phyloP scores from a whole-genome alignment of 371 early-diverging fungal genomes.

The Smittium culicis region DNA sequence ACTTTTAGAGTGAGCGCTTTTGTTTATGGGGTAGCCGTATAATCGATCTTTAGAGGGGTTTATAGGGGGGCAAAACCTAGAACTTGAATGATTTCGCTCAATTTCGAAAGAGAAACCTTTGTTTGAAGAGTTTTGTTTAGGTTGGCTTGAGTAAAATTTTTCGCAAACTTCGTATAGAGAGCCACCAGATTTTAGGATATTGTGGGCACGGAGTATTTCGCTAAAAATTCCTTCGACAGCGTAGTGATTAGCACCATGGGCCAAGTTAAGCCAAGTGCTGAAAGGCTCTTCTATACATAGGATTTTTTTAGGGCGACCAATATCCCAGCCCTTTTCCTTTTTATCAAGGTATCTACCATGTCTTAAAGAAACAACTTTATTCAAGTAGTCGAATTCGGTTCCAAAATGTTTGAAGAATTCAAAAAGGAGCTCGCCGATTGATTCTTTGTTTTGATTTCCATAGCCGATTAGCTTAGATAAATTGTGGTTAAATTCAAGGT shows the following conservation, averaged over 20 bases:
- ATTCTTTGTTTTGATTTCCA: slow-evolving; percentile 51
- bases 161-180: neutral
- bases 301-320: slow-evolving; percentile 39
- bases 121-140: neutral
- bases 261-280: slow-evolving; percentile 64
- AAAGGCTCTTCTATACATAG: slow-evolving; percentile 89
- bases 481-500: too few species aligned
- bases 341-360: slow-evolving; percentile 60
- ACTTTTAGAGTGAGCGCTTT: too few species aligned
- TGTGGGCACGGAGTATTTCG: slow-evolving; percentile 61
- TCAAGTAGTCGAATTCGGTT: slow-evolving; percentile 63
- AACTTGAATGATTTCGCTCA: too few species aligned
- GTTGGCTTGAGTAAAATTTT: neutral
- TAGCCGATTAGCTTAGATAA: slow-evolving; percentile 44
- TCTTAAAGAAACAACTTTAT: slow-evolving; percentile 61
- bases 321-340: slow-evolving; percentile 67
- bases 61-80: too few species aligned
- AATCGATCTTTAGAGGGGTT: too few species aligned
- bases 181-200: slow-evolving; percentile 29
- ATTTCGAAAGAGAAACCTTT: too few species aligned
- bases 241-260: slow-evolving; percentile 68
- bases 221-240: slow-evolving; percentile 55
- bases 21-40: too few species aligned
- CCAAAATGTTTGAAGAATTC: slow-evolving; percentile 70
- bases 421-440: slow-evolving; percentile 63